Base-by-base conservation (phyloP, 495 filamentous ascomycete genomes). In the Rhizodiscina lignyota region DNA sequence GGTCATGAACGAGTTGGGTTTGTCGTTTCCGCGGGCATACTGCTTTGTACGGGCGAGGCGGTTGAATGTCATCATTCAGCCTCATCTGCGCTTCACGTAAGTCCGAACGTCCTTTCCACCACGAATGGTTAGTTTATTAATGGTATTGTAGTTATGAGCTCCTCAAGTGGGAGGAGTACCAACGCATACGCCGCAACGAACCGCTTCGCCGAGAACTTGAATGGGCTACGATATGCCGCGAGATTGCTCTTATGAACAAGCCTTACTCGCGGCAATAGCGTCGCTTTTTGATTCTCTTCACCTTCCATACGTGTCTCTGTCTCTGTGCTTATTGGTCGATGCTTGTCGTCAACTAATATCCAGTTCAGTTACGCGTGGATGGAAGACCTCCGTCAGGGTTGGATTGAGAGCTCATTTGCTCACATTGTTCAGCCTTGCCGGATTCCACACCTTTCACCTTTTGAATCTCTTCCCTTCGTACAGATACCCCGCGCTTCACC, bases 231-330 rank as follows among this genome's bases (percentile, higher is more conserved):
- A 74, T 94, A 43, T 72, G 83, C 3, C 66, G 85, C 20, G 89
- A 96, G 61, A 79, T 97, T 37, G 87, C 89, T 1, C 64, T 81
- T 16, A 87, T 97, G 83, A 97, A 97, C 53, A 78, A 79, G 43
- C 89, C 89, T n/a, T 96, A 96, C 36, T 51, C 50, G 17, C 41
- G 56, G 37, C 49, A 53, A 28, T 42, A 27, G 24, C 24, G 24
- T 6, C 24, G 13, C 8, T 27, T 27, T 27, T 13, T 27, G 13
- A 13, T 27, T 27, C 24, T 13, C 8, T 27, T 13, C 8, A 6
- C 24, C 24, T 27, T n/a, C n/a, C n/a, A n/a, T n/a, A n/a, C n/a
- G n/a, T n/a, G n/a, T n/a, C n/a, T n/a, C n/a, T n/a, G n/a, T n/a
- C n/a, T n/a, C n/a, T n/a, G n/a, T n/a, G n/a, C n/a, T n/a, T n/a